Evolutionary conservation across 108 stramenopile species (phyloP).

Genomic region (Hondaea fermentalgiana): DNA sequence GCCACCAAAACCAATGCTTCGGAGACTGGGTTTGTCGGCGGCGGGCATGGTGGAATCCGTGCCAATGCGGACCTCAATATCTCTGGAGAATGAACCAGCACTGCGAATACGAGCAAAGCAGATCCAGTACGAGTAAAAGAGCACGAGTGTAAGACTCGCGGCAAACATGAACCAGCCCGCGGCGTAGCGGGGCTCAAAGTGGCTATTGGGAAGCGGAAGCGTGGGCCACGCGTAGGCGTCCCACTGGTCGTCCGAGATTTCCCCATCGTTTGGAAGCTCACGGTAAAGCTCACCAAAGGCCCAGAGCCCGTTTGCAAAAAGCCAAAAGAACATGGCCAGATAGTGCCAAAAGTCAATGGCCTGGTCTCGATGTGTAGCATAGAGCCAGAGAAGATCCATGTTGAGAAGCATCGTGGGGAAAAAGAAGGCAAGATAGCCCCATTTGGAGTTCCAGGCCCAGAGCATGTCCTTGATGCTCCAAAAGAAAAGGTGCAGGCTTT

Average conservation of each 20-base stretch:
- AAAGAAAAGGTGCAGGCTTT: background rate
- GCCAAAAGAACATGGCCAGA: background rate
- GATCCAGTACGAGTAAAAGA: background rate
- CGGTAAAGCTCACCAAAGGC: background rate
- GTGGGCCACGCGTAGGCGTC: background rate
- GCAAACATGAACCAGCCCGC: background rate
- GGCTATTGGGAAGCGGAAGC: background rate
- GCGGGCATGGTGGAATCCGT: background rate
- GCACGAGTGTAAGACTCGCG: background rate
- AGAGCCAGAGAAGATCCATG: background rate
- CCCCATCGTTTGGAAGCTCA: background rate
- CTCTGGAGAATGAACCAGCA: background rate
- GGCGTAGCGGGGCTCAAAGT: background rate
- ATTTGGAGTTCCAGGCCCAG: background rate
- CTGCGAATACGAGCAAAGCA: background rate
- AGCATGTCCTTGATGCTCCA: background rate
- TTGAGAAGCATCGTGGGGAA: background rate
- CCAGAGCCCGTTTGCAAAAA: conserved; percentile 16
- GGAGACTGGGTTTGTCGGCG: background rate
- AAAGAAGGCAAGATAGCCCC: background rate
- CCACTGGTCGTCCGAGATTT: background rate
- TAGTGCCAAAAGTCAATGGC: background rate
- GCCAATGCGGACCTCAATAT: background rate
- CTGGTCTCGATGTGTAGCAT: background rate
- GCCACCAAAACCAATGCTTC: background rate